phyloP scores from a whole-genome alignment of 805 yeast species.

The Naumovozyma baii region DNA sequence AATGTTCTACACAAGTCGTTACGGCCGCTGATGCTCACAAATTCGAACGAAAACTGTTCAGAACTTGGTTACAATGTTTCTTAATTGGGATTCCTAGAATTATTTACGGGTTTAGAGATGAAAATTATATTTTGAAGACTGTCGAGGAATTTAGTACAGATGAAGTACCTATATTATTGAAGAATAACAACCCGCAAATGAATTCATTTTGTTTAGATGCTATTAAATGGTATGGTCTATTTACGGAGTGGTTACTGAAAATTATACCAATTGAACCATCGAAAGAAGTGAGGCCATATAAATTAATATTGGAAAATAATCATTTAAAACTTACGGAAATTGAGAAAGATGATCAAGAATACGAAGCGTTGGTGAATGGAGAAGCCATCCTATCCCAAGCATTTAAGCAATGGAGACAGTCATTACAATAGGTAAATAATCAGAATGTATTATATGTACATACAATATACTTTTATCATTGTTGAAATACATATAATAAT shows the following conservation, averaged over 20 bases:
- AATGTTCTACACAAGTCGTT: slow-evolving; percentile 52
- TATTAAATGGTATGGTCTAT: slow-evolving; percentile 78
- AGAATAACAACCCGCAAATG: slow-evolving; percentile 33
- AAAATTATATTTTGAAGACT: slow-evolving; percentile 47
- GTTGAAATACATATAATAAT: neutral
- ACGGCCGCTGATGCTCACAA: slow-evolving; percentile 47
- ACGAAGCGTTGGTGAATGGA: slow-evolving; percentile 32
- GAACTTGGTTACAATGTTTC: slow-evolving; percentile 91
- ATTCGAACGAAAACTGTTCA: slow-evolving; percentile 70
- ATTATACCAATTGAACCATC: slow-evolving; percentile 44
- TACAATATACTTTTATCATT: neutral
- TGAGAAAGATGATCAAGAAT: slow-evolving; percentile 29
- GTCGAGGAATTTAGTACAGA: slow-evolving; percentile 73
- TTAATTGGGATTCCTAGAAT: slow-evolving; percentile 74
- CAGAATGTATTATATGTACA: neutral
- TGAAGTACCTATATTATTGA: slow-evolving; percentile 63
- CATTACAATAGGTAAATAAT: no score
- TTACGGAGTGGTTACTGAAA: slow-evolving; percentile 64
- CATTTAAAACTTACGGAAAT: slow-evolving; percentile 43
- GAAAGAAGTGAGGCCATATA: slow-evolving; percentile 48
- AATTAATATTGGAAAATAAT: slow-evolving; percentile 40
- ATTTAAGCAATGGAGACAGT: slow-evolving; percentile 46
- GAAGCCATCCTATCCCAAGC: slow-evolving; percentile 37
- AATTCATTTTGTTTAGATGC: slow-evolving; percentile 68
- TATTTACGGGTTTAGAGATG: slow-evolving; percentile 81